Conservation (phyloP, 176 grass and related monocot genomes). For the Saccharum spontaneum region DNA sequence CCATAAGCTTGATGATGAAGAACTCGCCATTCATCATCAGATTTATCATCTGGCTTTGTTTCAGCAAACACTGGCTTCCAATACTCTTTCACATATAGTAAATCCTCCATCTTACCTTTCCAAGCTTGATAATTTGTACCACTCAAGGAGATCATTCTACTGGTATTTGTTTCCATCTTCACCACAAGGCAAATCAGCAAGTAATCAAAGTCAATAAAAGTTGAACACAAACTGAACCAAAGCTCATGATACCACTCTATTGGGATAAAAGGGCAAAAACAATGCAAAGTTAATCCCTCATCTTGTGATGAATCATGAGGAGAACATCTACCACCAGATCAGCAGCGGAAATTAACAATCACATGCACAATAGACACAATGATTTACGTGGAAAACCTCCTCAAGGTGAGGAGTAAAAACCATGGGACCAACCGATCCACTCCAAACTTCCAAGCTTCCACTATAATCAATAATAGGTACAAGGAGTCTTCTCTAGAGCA, state of each 20-base stretch:
- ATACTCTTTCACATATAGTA: background rate
- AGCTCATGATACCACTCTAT: background rate
- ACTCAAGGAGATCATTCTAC: background rate
- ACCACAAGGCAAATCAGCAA: background rate
- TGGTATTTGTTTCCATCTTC: background rate
- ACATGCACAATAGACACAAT: too few species aligned
- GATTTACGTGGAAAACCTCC: too few species aligned
- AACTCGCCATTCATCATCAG: background rate
- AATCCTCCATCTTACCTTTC: background rate
- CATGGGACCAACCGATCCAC: too few species aligned
- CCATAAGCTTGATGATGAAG: conserved; percentile 7
- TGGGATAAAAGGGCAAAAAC: background rate
- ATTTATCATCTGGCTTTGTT: background rate
- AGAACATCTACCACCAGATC: too few species aligned
- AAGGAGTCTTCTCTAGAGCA: too few species aligned
- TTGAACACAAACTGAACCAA: background rate
- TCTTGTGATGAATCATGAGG: background rate
- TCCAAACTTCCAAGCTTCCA: too few species aligned
- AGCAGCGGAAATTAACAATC: too few species aligned
- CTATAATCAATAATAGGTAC: too few species aligned
- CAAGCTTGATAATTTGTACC: background rate
- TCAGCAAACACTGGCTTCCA: background rate
- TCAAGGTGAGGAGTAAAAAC: too few species aligned
- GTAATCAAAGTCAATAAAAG: background rate
- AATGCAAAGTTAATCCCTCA: background rate